A percentile compares a stretch with the other conserved stretches of the same genome.
phyloP scores from a whole-genome alignment of 2,329 filamentous ascomycete genomes.

The Fusarium falciforme region DNA sequence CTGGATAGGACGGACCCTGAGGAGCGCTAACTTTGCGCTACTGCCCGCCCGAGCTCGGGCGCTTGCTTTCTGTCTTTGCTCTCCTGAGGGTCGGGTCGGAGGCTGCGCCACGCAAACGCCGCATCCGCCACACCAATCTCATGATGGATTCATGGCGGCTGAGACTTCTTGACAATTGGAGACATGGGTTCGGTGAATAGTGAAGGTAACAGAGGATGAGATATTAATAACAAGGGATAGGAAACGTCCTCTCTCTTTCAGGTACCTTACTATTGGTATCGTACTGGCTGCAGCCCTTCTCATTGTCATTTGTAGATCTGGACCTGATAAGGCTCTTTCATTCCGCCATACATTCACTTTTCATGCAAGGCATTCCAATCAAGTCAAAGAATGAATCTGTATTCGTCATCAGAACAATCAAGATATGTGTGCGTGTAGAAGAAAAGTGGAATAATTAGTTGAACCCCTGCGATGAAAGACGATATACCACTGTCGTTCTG shows the following conservation, averaged over 20 bases:
- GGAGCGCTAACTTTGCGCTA: constrained; percentile 26
- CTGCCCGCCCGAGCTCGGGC: constrained; percentile 11
- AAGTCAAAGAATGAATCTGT: not conserved
- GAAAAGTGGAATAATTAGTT: not conserved
- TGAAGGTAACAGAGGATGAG: not conserved
- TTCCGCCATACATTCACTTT: not conserved
- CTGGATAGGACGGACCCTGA: constrained; percentile 32
- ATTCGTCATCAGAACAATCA: not conserved
- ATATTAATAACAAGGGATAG: not conserved
- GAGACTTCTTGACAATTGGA: not conserved
- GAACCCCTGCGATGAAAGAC: not conserved
- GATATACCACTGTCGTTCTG: not conserved
- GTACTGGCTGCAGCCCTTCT: not conserved
- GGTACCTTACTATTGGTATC: not conserved
- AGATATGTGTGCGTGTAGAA: not conserved
- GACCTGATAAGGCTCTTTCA: not conserved
- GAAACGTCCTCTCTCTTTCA: not conserved
- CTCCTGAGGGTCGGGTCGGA: not conserved
- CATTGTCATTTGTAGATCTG: not conserved
- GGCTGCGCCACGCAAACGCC: not conserved
- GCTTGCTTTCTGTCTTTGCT: constrained; percentile 1
- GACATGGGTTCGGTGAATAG: not conserved
- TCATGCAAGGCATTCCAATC: not conserved
- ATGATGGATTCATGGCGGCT: constrained; percentile 3
- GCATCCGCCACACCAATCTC: not conserved